A percentile compares a stretch with the other conserved stretches of the same genome.
These are phyloP conservation scores for Microdochium bolleyi DNA, from an alignment of 2,329 filamentous ascomycete species.

Conservation along the genomic window DNA sequence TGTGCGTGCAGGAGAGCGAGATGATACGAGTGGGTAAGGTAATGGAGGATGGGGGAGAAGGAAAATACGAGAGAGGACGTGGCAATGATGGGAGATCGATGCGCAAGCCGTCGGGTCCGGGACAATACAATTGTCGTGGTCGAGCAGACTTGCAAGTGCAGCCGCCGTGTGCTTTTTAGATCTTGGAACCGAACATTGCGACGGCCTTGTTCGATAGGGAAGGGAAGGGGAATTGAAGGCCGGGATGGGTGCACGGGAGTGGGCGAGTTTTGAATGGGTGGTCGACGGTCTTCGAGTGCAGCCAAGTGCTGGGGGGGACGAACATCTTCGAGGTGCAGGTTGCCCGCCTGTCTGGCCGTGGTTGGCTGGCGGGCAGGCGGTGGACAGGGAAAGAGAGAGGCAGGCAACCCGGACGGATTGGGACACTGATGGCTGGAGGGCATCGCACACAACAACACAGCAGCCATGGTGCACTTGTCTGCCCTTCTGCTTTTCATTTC, in stretches of 20 bases:
- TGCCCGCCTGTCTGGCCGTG: not conserved
- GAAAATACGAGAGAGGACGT: not conserved
- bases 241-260: conserved; percentile 15
- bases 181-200: conserved; percentile 46
- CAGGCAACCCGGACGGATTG: no score
- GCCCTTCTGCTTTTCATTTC: no score
- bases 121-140: conserved; percentile 19
- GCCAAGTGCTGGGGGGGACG: no score
- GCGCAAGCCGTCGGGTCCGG: not conserved
- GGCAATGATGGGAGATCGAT: not conserved
- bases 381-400: no score
- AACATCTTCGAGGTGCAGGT: no score
- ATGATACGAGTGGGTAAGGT: conserved; percentile 7
- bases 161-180: conserved; percentile 45
- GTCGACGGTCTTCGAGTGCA: no score
- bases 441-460: no score
- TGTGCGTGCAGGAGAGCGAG: conserved; percentile 6
- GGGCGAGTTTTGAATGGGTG: conserved; percentile 26
- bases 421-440: no score
- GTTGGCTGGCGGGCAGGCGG: not conserved
- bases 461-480: no score
- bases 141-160: conserved; percentile 44
- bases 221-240: conserved; percentile 26
- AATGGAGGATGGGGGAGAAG: not conserved
- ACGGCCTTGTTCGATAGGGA: conserved; percentile 40